Evolutionary conservation across 805 yeast species (phyloP), one percentile per base, ranked within the genome.

Genomic region (Zygotorulaspora danielsina): DNA sequence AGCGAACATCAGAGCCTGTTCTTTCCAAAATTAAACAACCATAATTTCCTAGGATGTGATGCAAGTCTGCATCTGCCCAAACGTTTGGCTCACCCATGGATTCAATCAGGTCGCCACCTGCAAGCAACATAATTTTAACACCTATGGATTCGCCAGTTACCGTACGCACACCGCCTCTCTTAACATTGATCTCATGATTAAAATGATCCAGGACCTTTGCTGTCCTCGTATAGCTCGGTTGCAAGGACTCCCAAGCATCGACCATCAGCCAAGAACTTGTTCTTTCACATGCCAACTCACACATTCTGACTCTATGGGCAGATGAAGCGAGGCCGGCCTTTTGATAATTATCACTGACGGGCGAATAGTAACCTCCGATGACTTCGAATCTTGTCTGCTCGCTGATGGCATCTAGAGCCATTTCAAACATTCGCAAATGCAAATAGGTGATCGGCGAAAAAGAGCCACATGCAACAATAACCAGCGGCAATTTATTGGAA

Each of bases 61-160:
- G 95, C 54, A 93, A 71, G 64, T 93, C 98, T 42, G 75, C 82
- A 61, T 90, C 97, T 1, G 95, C 95, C 98, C 98, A 93, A 26
- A 93, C 98, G 55, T 90, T 93, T 16, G 98, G 97, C 64, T 93
- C 98, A n/a, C 98, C 98, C 97, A 93, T 93, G 31, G 94, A 81
- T 63, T 93, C 98, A 38, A 93, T 93, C 51, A 93, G 73, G 64
- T 93, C 98, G 30, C 98, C 98, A 36, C 98, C 98, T 0, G 98
- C 98, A 28, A 93, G 69, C 39, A 93, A 72, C 97, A 93, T 90
- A 54, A 93, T 82, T 61, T 90, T 90, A 38, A 84, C 96, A 17
- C 96, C 96, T 41, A 87, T 72, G 44, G 68, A 67, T 19, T 76
- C 75, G 7, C 85, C 84, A 31, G 71, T 67, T 5, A 72, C 69